Conservation (phyloP, 208 protist genomes). For the Wallacemonas collosoma region DNA sequence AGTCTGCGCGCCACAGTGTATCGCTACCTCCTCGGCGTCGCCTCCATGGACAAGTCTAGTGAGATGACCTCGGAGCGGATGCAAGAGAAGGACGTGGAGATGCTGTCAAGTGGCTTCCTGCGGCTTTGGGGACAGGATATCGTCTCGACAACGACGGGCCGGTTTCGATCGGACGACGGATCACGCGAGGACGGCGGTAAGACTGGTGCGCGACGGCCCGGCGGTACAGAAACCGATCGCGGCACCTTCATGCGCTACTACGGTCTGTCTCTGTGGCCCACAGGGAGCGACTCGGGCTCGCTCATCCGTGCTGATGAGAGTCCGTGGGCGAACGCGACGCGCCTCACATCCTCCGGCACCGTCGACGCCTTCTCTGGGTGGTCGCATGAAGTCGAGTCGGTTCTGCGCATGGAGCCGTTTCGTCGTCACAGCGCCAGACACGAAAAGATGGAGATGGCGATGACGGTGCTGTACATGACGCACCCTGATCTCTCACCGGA, state of each 20-base stretch:
- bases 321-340: constrained; percentile 10
- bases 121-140: constrained; percentile 31
- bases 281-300: constrained; percentile 1
- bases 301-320: constrained; percentile 18
- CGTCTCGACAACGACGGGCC: constrained; percentile 21
- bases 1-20: constrained; percentile 78
- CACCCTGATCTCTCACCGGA: constrained; percentile 57
- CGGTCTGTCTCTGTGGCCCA: constrained; percentile 15
- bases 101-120: constrained; percentile 42
- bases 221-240: background rate
- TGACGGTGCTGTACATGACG: constrained; percentile 57
- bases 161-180: constrained; percentile 10
- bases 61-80: constrained; percentile 84
- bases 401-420: constrained; percentile 21
- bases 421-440: constrained; percentile 23
- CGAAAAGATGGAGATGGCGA: constrained; percentile 42
- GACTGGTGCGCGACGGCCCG: constrained; percentile 9
- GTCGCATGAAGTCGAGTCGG: background rate
- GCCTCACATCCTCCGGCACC: constrained; percentile 5
- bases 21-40: constrained; percentile 79
- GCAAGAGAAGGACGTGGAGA: constrained; percentile 83
- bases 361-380: constrained; percentile 14
- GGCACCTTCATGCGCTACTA: background rate
- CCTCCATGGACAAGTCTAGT: constrained; percentile 74
- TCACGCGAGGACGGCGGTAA: constrained; percentile 13